phyloP scores from a whole-genome alignment of 2,329 filamentous ascomycete genomes.

The Aureobasidium leucospermi region DNA sequence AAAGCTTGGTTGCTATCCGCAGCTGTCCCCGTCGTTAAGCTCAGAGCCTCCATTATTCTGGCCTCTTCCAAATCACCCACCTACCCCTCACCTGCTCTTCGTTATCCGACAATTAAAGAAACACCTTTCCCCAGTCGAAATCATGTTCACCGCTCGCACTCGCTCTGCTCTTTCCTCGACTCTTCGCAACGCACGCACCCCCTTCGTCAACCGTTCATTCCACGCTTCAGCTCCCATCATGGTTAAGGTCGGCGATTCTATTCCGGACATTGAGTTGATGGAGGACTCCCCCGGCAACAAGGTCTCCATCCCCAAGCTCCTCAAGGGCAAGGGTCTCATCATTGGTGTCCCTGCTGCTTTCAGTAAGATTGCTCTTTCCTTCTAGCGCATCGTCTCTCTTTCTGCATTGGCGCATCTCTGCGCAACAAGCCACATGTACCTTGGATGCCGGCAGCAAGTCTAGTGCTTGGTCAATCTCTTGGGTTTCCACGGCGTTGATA shows the following conservation, averaged over 20 bases:
- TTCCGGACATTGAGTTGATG: slow-evolving; percentile 71
- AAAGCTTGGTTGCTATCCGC: slow-evolving; percentile 2
- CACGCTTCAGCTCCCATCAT: slow-evolving; percentile 55
- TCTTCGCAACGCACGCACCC: slow-evolving; percentile 17
- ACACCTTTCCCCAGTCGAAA: slow-evolving; percentile 4
- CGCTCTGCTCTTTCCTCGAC: slow-evolving; percentile 17
- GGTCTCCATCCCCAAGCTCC: slow-evolving; percentile 75
- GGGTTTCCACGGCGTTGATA: neutral
- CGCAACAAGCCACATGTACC: neutral
- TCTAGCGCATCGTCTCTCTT: neutral
- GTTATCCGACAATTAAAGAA: neutral
- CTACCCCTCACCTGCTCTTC: slow-evolving; percentile 5
- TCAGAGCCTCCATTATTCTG: slow-evolving; percentile 7
- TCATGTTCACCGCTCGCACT: slow-evolving; percentile 25
- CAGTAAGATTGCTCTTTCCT: slow-evolving; percentile 21
- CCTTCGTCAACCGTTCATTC: slow-evolving; percentile 40
- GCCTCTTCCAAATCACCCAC: slow-evolving; percentile 4
- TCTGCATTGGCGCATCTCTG: neutral
- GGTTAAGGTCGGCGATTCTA: slow-evolving; percentile 70
- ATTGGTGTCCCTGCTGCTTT: slow-evolving; percentile 65
- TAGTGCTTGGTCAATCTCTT: neutral
- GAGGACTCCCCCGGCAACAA: slow-evolving; percentile 87
- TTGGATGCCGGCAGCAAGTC: neutral
- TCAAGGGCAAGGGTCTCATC: slow-evolving; percentile 70
- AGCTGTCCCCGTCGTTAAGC: neutral